Percentiles rank a stretch among this genome's conserved stretches.
Evolutionary conservation across 345 rosid species (phyloP).

Genomic region (Noccaea bulbosa): DNA sequence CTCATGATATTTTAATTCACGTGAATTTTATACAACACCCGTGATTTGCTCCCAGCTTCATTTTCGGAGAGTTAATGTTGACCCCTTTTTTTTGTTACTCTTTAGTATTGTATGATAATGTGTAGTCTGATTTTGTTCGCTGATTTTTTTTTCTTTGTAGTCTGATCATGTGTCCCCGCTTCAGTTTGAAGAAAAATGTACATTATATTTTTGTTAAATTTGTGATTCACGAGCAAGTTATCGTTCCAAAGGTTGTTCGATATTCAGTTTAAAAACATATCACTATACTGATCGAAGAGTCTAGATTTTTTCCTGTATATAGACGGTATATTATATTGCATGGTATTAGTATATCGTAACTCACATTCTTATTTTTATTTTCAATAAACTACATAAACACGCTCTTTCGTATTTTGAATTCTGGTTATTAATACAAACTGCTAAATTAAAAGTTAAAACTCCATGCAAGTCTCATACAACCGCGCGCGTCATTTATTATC

Average conservation of each 20-base stretch:
- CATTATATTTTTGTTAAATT: no score
- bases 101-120: neutral
- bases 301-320: no score
- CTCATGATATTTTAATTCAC: conserved; percentile 24
- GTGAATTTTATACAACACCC: conserved; percentile 27
- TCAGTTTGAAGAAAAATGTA: neutral
- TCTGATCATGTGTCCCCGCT: neutral
- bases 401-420: no score
- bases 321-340: no score
- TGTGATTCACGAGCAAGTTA: no score
- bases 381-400: neutral
- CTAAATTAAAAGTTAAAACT: no score
- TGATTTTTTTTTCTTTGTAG: neutral
- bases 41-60: conserved; percentile 34
- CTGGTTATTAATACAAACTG: neutral
- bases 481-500: neutral
- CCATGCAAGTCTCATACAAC: neutral
- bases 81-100: neutral
- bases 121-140: neutral
- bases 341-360: no score
- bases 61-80: conserved; percentile 32
- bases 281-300: no score
- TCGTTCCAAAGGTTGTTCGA: no score
- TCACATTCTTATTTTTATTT: neutral
- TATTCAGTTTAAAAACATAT: no score